These are phyloP conservation scores for Daldinia sp. DNA, from an alignment of 2,329 filamentous ascomycete genomes.

Conservation along the genomic window DNA sequence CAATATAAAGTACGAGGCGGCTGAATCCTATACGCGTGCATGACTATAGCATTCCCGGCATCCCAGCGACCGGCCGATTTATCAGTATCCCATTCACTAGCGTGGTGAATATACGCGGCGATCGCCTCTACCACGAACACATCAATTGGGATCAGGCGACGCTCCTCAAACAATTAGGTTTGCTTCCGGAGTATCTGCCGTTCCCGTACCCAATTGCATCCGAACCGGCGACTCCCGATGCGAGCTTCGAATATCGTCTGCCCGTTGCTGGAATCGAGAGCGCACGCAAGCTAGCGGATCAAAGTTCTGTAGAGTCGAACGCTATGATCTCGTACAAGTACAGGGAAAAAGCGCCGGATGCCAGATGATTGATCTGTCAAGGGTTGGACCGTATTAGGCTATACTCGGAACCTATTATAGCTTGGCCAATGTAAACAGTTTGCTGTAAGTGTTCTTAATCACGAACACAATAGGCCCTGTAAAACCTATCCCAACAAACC, in stretches of 20 bases:
- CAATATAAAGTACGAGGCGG: background rate
- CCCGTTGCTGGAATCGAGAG: conserved; percentile 67
- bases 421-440: too few species aligned
- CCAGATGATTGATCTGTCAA: too few species aligned
- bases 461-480: too few species aligned
- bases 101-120: conserved; percentile 73
- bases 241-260: conserved; percentile 62
- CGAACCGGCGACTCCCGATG: conserved; percentile 41
- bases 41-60: conserved; percentile 59
- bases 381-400: too few species aligned
- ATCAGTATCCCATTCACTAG: conserved; percentile 70
- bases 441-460: too few species aligned
- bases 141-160: conserved; percentile 76
- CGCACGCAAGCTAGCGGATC: conserved; percentile 57
- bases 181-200: conserved; percentile 70
- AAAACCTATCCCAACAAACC: background rate
- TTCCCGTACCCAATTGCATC: conserved; percentile 62
- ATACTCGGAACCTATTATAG: background rate
- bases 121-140: conserved; percentile 74
- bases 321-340: conserved; percentile 56
- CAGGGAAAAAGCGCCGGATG: background rate
- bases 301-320: conserved; percentile 63
- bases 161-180: conserved; percentile 66
- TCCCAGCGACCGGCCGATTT: conserved; percentile 63
- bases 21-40: background rate